These are phyloP conservation scores for Penicillium samsonianum DNA, from an alignment of 495 filamentous ascomycete genomes.

Conservation along the genomic window DNA sequence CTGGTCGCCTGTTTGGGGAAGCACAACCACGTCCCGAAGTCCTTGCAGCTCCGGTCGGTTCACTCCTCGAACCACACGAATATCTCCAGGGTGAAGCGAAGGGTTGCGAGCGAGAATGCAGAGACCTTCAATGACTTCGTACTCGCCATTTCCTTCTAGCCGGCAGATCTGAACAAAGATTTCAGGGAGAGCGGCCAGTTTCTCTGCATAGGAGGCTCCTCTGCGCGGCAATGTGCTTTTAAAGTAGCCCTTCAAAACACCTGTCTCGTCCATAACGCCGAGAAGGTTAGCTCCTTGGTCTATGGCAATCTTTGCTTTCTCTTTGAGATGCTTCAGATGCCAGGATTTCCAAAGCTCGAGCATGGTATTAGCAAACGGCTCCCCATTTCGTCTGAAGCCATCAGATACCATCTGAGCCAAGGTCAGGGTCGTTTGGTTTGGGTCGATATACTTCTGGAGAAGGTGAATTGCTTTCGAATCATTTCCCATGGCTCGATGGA, in stretches of 20 bases:
- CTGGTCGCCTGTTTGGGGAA: conserved; percentile 80
- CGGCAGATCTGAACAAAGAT: conserved; percentile 83
- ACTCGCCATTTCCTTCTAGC: conserved; percentile 48
- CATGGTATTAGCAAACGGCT: conserved; percentile 81
- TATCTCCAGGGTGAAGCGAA: conserved; percentile 90
- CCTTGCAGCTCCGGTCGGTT: conserved; percentile 71
- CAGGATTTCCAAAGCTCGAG: conserved; percentile 76
- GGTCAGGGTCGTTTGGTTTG: conserved; percentile 74
- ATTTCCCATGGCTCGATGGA: conserved; percentile 68
- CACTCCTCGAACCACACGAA: conserved; percentile 84
- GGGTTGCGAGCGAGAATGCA: conserved; percentile 91
- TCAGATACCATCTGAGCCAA: conserved; percentile 73
- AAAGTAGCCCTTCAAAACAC: conserved; percentile 69
- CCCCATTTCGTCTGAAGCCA: conserved; percentile 73
- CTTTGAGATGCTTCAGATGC: conserved; percentile 83
- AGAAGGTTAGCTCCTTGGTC: conserved; percentile 83
- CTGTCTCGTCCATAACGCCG: conserved; percentile 87
- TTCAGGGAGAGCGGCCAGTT: conserved; percentile 63
- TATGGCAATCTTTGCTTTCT: conserved; percentile 85
- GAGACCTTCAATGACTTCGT: conserved; percentile 70
- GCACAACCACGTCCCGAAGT: conserved; percentile 80
- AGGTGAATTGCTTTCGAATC: conserved; percentile 60
- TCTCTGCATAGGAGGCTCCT: conserved; percentile 34
- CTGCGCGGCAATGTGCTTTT: conserved; percentile 26
- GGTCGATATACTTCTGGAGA: conserved; percentile 76